Evolutionary conservation across 78 protist genomes (phyloP).

Genomic region (Andalucia godoyi): DNA sequence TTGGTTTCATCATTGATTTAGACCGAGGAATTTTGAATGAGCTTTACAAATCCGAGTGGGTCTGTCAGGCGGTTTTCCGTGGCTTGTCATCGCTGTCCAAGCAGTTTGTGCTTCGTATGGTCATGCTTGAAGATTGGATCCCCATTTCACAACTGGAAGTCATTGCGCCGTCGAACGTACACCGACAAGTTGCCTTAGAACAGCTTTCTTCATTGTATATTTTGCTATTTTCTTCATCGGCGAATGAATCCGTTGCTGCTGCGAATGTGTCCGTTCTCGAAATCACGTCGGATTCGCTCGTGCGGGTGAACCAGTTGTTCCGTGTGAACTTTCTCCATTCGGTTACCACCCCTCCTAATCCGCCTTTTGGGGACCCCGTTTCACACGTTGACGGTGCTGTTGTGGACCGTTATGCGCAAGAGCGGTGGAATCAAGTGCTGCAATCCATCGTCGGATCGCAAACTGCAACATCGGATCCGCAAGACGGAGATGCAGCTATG

Average conservation of each 20-base stretch:
- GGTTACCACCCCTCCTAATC: too few species aligned
- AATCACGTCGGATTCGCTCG: too few species aligned
- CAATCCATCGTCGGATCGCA: too few species aligned
- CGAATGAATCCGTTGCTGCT: too few species aligned
- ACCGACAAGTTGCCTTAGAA: neutral
- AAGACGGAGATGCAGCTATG: neutral
- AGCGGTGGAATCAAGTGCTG: too few species aligned
- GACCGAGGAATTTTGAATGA: neutral
- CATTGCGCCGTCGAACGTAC: neutral
- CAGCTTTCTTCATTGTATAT: neutral
- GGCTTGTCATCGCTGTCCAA: neutral
- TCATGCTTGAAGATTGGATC: neutral
- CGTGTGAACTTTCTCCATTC: too few species aligned
- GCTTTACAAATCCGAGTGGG: neutral
- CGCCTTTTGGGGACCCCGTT: too few species aligned
- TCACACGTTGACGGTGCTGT: too few species aligned
- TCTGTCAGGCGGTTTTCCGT: neutral
- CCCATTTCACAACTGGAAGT: neutral
- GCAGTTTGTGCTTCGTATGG: neutral
- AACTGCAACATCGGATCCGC: neutral
- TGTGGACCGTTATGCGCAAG: too few species aligned
- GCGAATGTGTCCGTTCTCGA: too few species aligned
- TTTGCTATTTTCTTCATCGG: neutral
- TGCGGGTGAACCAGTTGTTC: too few species aligned
- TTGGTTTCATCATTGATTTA: too few species aligned